A percentile compares a stretch with the other conserved stretches of the same genome.
phyloP scores from a whole-genome alignment of 192 early-diverging fungal species.

The Chytriomyces confervae region DNA sequence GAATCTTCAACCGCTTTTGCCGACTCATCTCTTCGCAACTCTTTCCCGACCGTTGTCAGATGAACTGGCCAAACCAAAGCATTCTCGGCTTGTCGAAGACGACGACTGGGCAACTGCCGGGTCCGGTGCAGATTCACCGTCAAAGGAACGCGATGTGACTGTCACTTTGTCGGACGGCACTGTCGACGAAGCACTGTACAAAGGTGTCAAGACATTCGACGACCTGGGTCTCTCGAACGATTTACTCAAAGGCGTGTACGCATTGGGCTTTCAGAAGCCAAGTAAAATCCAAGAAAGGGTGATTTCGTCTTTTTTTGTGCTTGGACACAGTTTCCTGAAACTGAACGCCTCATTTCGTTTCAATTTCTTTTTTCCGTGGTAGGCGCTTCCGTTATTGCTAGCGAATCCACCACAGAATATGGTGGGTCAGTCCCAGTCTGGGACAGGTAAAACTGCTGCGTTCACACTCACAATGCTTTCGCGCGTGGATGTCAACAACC shows the following conservation, averaged over 20 bases:
- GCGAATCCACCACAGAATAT: slow-evolving; percentile 89
- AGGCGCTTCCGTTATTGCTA: slow-evolving; percentile 87
- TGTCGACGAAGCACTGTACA: slow-evolving; percentile 79
- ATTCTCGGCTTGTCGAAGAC: slow-evolving; percentile 34
- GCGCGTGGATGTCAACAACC: slow-evolving; percentile 73
- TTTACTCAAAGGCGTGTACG: slow-evolving; percentile 91
- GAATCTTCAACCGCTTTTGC: background rate
- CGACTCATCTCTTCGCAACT: background rate
- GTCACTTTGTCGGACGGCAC: slow-evolving; percentile 67
- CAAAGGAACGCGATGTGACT: slow-evolving; percentile 54
- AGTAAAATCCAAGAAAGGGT: slow-evolving; percentile 91
- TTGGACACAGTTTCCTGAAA: slow-evolving; percentile 11
- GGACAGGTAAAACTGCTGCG: slow-evolving; percentile 98
- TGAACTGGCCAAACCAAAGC: slow-evolving; percentile 3
- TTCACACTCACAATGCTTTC: slow-evolving; percentile 93
- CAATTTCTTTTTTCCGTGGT: too few relatives aligned
- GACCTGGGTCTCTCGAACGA: slow-evolving; percentile 65
- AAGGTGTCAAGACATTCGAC: slow-evolving; percentile 72
- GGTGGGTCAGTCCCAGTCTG: slow-evolving; percentile 97
- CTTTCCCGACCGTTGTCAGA: background rate
- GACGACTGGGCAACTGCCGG: slow-evolving; percentile 17
- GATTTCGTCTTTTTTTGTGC: background rate
- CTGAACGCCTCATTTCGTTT: background rate
- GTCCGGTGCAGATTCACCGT: background rate
- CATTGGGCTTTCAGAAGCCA: slow-evolving; percentile 90